phyloP scores from a whole-genome alignment of 805 yeast species.

The Tetrapisispora pingtungensis region DNA sequence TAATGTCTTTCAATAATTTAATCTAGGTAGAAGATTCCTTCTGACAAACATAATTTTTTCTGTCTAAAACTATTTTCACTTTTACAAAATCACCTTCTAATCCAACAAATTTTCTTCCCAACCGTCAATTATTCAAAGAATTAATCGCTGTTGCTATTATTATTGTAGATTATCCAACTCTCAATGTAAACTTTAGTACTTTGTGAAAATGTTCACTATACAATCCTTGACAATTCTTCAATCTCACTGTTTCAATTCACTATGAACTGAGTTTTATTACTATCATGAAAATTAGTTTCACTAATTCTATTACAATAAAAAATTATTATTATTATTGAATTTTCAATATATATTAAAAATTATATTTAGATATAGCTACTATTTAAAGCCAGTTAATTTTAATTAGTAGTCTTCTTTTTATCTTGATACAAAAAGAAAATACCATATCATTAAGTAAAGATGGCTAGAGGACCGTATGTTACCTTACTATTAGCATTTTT shows the following conservation, averaged over 20 bases:
- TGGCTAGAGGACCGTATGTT: conserved; percentile 74
- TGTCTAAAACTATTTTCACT: no score
- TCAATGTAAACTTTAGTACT: no score
- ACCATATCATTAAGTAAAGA: conserved; percentile 30
- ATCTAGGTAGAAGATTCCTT: no score
- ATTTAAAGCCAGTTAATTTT: background rate
- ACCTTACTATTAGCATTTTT: background rate
- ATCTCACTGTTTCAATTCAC: background rate
- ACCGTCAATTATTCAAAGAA: no score
- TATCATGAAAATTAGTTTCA: background rate
- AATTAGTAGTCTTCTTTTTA: background rate
- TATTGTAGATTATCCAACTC: no score
- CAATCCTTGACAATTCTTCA: background rate
- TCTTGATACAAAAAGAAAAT: background rate
- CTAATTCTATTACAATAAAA: background rate
- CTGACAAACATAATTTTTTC: no score
- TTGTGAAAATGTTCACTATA: background rate
- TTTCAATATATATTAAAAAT: no score
- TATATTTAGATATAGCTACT: background rate
- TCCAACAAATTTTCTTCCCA: no score
- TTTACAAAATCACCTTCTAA: no score
- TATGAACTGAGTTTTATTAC: background rate
- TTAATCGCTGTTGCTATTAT: no score
- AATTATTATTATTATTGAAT: background rate
- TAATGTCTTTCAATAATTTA: no score